Base-by-base conservation (phyloP, 140 eudicot species). In the Flaveria floridana region DNA sequence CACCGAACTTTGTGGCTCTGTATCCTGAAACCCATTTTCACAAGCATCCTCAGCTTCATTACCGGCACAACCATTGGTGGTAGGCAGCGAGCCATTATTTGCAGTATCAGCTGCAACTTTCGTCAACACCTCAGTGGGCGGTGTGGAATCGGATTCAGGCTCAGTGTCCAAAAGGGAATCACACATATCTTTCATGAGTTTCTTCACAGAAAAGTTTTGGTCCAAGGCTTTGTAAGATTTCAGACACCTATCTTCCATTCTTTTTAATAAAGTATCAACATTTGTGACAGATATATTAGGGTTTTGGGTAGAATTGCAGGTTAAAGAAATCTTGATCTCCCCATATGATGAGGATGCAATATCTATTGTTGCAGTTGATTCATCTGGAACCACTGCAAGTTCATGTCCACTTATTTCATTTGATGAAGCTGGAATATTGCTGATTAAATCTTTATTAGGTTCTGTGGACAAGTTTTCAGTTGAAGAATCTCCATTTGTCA, bases 101-200 rank as follows among this genome's bases (percentile, higher is more conserved):
- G 23, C 50, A 6, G 25, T 30, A 74, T 86, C 53, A 5, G 67
- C 65, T 69, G 66, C 81, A 61, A 41, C 47, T 20, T 67, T 76
- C 42, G 30, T 68, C 44, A 73, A 65, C 11, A 73, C 47, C 14
- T 80, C 88, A 63, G 23, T 65, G 21, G 61, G 76, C 19, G 81
- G 81, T 37, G 72, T 46, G 56, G 80, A 76, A 68, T 68, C 75
- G 15, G 87, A 72, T 65, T 83, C 87, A 28, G 87, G 77, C 46
- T 83, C 84, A 1, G 66, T 64, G 18, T 82, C 86, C 86, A 86
- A 61, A 83, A 90, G 82, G 70, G 82, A 75, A 20, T 86, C 88
- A 41, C 98, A 93, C 78, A 90, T 76, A 56, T 84, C 88, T 66
- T 80, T 78, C 97, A 94, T 86, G 51, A 94, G 73, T 72, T 85